Base-by-base conservation (phyloP, 805 yeast genomes). In the Yamadazyma sp. region DNA sequence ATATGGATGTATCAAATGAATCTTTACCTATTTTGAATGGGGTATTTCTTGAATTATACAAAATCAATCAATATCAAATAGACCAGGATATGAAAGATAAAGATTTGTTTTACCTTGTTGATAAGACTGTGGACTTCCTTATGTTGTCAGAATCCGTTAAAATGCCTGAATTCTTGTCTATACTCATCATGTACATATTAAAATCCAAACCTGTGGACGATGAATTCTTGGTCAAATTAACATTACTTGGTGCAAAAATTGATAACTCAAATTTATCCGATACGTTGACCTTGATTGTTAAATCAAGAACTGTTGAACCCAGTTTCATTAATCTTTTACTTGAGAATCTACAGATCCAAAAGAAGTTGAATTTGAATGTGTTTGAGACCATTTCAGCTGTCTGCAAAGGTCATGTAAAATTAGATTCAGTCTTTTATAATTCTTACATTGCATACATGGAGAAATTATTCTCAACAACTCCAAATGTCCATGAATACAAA, bases 401-500 rank as follows among this genome's bases (percentile, higher is more conserved):
- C n/a, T n/a, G n/a, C n/a, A n/a, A n/a, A n/a, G n/a, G n/a, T n/a
- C n/a, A 22, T 5, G 26, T 33, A 14, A 27, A 15, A 15, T 20
- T 63, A 10, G 51, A 50, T 33, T 56, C 49, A 15, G 38, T 29
- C 11, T 53, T 60, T 23, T 55, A 45, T 33, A 8, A 19, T 4
- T 19, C 34, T 7, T 52, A 52, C 31, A 52, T 57, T 11, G 25
- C 25, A 9, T 56, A 61, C 35, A 42, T 64, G 9, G 67, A 65
- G 27, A 33, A 42, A 5, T 35, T 64, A 13, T 65, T 50, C 40
- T 39, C 37, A 5, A 53, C 54, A 6, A 50, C 50, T 14, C 70
- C 70, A 0, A 35, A 39, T n/a, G 50, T 53, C 8, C 73, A 67
- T 40, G 68, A 65, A 42, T 65, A 55, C 47, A 40, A 52, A 30